Conservation (phyloP, 1,284 basidiomycete species). For the Retiboletus flavoniger region DNA sequence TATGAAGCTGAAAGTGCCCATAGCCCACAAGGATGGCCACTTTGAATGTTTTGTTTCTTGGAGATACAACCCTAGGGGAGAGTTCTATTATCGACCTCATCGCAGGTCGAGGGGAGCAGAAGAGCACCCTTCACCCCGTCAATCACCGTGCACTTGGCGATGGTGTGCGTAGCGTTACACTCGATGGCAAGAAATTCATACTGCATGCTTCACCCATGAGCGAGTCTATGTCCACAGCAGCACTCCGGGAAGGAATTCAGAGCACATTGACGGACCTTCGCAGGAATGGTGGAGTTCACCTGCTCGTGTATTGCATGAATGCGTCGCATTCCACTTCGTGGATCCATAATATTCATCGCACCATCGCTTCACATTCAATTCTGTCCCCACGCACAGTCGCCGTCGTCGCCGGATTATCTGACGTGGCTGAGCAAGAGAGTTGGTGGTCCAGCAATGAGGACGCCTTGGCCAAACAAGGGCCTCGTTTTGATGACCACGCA, state of each 20-base stretch:
- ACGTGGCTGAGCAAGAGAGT: conserved; percentile 11
- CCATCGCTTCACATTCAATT: conserved; percentile 6
- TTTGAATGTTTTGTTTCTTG: conserved; percentile 24
- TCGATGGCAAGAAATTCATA: conserved; percentile 21
- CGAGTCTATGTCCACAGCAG: conserved; percentile 1
- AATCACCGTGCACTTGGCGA: neutral
- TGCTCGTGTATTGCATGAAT: conserved; percentile 27
- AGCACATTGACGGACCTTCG: conserved; percentile 12
- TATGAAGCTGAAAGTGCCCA: conserved; percentile 6
- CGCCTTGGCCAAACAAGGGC: conserved; percentile 9
- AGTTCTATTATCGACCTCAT: conserved; percentile 23
- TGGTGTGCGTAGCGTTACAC: conserved; percentile 10
- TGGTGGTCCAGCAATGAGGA: conserved; percentile 23
- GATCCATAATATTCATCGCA: conserved; percentile 15
- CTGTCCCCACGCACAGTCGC: conserved; percentile 13
- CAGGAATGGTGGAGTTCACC: conserved; percentile 19
- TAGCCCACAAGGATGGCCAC: conserved; percentile 10
- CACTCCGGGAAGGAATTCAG: conserved; percentile 7
- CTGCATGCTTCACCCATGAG: conserved; percentile 10
- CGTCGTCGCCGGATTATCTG: conserved; percentile 19
- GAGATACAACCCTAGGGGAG: conserved; percentile 23
- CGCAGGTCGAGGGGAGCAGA: conserved; percentile 6
- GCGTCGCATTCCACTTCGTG: conserved; percentile 14
- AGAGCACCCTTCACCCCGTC: neutral
- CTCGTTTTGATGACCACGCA: conserved; percentile 18